A percentile compares a stretch with the other conserved stretches of the same genome.
phyloP scores from a whole-genome alignment of 108 stramenopile species.

The Stephanodiscus triporus region DNA sequence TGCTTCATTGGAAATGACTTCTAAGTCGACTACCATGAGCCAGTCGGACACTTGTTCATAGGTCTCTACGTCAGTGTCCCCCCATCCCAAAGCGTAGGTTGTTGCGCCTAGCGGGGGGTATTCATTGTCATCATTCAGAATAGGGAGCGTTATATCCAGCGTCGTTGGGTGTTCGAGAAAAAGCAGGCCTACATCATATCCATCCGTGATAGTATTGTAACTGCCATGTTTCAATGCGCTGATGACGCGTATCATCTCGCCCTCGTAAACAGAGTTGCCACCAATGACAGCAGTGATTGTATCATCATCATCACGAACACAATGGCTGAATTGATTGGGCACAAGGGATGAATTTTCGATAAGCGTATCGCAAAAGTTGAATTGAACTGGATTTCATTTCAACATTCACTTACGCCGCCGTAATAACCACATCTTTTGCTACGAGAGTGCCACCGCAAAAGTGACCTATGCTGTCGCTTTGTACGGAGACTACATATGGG shows the following conservation, averaged over 20 bases:
- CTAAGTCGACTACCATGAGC: slow-evolving; percentile 16
- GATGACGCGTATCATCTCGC: slow-evolving; percentile 5
- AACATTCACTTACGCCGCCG: slow-evolving; percentile 19
- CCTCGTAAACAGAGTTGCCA: background rate
- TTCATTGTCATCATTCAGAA: slow-evolving; percentile 1
- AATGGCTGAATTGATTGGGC: background rate
- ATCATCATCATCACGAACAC: background rate
- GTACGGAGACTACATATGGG: slow-evolving; percentile 48
- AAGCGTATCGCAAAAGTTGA: background rate
- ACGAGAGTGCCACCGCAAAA: slow-evolving; percentile 67
- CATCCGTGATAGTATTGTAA: slow-evolving; percentile 1
- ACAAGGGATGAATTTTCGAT: background rate
- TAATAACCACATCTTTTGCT: slow-evolving; percentile 29
- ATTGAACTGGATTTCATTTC: background rate
- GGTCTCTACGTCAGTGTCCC: slow-evolving; percentile 1
- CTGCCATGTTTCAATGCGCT: background rate
- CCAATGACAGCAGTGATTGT: slow-evolving; percentile 10
- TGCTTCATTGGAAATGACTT: slow-evolving; percentile 24
- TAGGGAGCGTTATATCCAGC: background rate
- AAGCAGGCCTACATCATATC: slow-evolving; percentile 9
- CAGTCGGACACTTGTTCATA: background rate
- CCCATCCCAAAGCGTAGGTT: slow-evolving; percentile 25
- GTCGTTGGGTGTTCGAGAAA: background rate
- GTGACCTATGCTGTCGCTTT: slow-evolving; percentile 19
- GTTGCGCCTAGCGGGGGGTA: background rate